phyloP scores from a whole-genome alignment of 345 rosid species.

The Angophora floribunda region DNA sequence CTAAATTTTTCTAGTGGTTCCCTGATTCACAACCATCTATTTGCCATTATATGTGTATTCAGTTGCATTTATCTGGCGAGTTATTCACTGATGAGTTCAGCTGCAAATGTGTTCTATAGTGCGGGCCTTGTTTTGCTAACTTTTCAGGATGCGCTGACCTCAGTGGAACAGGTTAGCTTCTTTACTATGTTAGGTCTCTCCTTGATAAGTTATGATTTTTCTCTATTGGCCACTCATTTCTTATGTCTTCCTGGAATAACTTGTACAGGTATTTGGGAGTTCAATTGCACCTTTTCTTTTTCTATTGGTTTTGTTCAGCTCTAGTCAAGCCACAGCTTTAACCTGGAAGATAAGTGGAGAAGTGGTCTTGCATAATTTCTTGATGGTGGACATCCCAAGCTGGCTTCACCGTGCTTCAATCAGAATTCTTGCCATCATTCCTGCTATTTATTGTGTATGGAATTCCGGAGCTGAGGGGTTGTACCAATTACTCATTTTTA shows the following conservation, averaged over 20 bases:
- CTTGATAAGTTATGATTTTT: background rate
- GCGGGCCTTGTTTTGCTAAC: slow-evolving; percentile 72
- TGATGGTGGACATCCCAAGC: slow-evolving; percentile 71
- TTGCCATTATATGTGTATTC: slow-evolving; percentile 62
- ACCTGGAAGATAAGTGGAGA: slow-evolving; percentile 83
- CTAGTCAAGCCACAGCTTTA: slow-evolving; percentile 68
- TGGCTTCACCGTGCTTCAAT: slow-evolving; percentile 91
- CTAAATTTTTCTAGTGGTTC: slow-evolving; percentile 4
- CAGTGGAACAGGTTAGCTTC: slow-evolving; percentile 74
- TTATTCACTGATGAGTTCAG: slow-evolving; percentile 70
- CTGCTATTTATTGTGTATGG: slow-evolving; percentile 85
- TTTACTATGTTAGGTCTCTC: background rate
- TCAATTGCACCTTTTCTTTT: slow-evolving; percentile 48
- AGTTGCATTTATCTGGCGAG: slow-evolving; percentile 66
- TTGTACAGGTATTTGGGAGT: slow-evolving; percentile 57
- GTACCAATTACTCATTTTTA: slow-evolving; percentile 72
- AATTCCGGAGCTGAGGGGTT: slow-evolving; percentile 87
- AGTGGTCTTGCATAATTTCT: slow-evolving; percentile 64
- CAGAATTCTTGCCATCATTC: slow-evolving; percentile 70
- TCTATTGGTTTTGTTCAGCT: slow-evolving; percentile 48
- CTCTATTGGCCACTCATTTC: background rate
- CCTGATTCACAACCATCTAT: slow-evolving; percentile 61
- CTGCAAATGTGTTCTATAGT: slow-evolving; percentile 72
- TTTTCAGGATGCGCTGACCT: slow-evolving; percentile 83
- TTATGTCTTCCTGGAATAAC: background rate